A percentile compares a stretch with the other conserved stretches of the same genome.
These are phyloP conservation scores for Sechiopsis laciniata DNA, from an alignment of 306 rosid genomes.

Conservation along the genomic window DNA sequence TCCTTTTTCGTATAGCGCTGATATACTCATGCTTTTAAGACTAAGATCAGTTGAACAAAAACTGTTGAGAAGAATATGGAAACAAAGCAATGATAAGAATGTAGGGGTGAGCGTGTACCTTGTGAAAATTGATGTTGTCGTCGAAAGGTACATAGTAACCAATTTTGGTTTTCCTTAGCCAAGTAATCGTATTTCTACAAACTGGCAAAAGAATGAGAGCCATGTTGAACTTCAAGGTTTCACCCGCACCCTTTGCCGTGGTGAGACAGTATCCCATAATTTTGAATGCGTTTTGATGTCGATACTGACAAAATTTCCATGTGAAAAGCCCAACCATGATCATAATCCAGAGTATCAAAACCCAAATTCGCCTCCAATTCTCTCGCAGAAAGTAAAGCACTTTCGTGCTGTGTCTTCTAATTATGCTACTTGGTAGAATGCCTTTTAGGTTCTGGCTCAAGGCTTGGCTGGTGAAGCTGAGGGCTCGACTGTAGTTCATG, in stretches of 20 bases:
- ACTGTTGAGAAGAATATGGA: neutral
- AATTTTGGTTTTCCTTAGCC: constrained; percentile 81
- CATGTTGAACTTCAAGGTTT: constrained; percentile 95
- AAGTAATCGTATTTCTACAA: constrained; percentile 86
- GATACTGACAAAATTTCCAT: constrained; percentile 81
- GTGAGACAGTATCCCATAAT: constrained; percentile 86
- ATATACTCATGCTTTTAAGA: neutral
- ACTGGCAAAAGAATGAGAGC: constrained; percentile 84
- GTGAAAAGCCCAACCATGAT: constrained; percentile 74
- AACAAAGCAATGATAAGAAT: neutral
- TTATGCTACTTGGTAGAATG: constrained; percentile 52
- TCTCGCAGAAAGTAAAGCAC: constrained; percentile 68
- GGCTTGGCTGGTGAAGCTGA: constrained; percentile 96
- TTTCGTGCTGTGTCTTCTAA: constrained; percentile 57
- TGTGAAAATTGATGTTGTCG: constrained; percentile 97
- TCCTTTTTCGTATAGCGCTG: neutral
- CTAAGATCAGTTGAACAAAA: neutral
- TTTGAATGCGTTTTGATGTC: constrained; percentile 44
- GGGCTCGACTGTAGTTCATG: constrained; percentile 91
- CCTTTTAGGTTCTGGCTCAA: constrained; percentile 94
- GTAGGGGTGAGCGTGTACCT: constrained; percentile 44
- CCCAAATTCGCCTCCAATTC: constrained; percentile 89
- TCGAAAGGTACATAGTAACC: constrained; percentile 69
- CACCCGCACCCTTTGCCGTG: constrained; percentile 88
- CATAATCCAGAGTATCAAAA: constrained; percentile 59